Evolutionary conservation across 2,329 filamentous ascomycete species (phyloP).

Genomic region (Colletotrichum sp.): DNA sequence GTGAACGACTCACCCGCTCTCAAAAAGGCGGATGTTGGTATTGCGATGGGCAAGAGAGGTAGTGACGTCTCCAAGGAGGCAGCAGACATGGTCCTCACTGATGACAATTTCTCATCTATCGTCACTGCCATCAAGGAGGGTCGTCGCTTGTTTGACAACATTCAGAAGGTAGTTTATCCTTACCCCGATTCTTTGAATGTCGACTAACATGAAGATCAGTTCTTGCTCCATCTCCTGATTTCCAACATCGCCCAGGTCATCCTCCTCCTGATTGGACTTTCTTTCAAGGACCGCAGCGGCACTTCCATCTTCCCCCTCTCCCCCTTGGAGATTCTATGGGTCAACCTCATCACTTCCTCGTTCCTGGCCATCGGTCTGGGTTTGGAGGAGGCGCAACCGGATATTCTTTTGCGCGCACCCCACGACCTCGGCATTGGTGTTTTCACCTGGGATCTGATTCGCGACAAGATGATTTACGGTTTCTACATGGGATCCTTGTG

Average conservation of each 20-base stretch:
- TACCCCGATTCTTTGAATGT: conserved; percentile 6
- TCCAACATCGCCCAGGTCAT: conserved; percentile 75
- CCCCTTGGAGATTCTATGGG: conserved; percentile 77
- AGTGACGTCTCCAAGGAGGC: conserved; percentile 81
- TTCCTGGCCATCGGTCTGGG: conserved; percentile 75
- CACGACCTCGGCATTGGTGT: conserved; percentile 64
- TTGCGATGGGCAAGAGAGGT: conserved; percentile 74
- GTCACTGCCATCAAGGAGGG: conserved; percentile 75
- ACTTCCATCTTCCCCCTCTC: conserved; percentile 73
- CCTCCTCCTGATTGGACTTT: conserved; percentile 70
- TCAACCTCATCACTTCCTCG: conserved; percentile 75
- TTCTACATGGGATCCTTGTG: conserved; percentile 66
- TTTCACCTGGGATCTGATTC: conserved; percentile 67
- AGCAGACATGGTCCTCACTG: conserved; percentile 85
- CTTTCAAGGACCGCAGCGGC: conserved; percentile 64
- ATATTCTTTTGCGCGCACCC: conserved; percentile 70
- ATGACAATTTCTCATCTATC: conserved; percentile 87
- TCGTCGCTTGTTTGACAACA: conserved; percentile 72
- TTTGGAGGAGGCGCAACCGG: conserved; percentile 70
- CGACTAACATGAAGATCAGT: conserved; percentile 36
- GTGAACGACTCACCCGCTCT: conserved; percentile 78
- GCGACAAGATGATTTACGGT: conserved; percentile 71
- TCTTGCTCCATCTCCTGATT: conserved; percentile 68
- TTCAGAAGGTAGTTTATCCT: conserved; percentile 65
- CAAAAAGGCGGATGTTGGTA: conserved; percentile 75